These are phyloP conservation scores for Quambalaria eucalypti DNA, from an alignment of 1,284 basidiomycete genomes.

Conservation along the genomic window DNA sequence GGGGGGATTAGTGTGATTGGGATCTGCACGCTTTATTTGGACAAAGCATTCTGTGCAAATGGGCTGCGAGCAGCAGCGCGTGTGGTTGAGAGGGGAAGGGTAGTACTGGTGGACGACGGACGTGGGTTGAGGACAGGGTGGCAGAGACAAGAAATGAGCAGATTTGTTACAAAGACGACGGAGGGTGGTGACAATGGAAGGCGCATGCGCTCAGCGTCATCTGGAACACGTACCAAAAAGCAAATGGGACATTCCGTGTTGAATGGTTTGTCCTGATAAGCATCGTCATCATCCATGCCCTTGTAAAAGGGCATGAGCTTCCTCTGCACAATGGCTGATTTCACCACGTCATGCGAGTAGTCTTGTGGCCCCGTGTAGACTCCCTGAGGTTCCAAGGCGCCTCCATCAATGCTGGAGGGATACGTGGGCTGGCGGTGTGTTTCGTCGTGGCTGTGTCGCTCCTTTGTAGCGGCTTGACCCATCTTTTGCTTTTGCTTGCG, in stretches of 20 bases:
- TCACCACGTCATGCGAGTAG: conserved; percentile 80
- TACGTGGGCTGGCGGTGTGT: not conserved
- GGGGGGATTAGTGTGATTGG: conserved; percentile 47
- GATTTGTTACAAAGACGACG: too few species aligned
- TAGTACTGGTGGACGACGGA: conserved; percentile 15
- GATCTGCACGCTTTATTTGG: conserved; percentile 92
- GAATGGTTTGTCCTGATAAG: conserved; percentile 72
- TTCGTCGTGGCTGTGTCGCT: not conserved
- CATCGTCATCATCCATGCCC: conserved; percentile 84
- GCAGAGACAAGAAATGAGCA: too few species aligned
- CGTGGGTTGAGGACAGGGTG: too few species aligned
- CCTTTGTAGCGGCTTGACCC: conserved; percentile 8
- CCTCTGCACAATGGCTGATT: conserved; percentile 74
- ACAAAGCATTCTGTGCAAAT: conserved; percentile 99
- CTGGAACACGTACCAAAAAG: conserved; percentile 67
- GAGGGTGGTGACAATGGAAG: not conserved
- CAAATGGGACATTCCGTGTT: conserved; percentile 97
- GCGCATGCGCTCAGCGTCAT: not conserved
- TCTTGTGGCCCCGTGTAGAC: conserved; percentile 69
- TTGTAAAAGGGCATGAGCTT: conserved; percentile 90
- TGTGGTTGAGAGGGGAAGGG: conserved; percentile 62
- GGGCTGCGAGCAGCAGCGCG: conserved; percentile 92
- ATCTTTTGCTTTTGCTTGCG: not conserved
- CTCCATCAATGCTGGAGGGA: conserved; percentile 51
- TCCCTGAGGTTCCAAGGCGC: conserved; percentile 75